Base-by-base conservation (phyloP, 192 early-diverging fungal genomes). In the Backusella westeae region DNA sequence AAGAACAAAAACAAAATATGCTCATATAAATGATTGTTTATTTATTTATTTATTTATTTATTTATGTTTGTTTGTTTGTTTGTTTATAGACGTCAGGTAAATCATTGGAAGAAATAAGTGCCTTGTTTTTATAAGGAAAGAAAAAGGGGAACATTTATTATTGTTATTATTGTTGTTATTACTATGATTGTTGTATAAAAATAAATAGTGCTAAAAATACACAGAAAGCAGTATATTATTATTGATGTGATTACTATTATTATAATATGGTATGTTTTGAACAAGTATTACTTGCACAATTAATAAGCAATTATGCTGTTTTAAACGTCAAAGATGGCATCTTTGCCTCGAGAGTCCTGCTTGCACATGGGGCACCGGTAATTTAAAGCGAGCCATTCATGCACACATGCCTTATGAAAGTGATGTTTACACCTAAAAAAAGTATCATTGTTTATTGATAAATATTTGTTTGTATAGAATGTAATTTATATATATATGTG, bases 391-490 rank as follows among this genome's bases (percentile, higher is more conserved):
- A 96, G 83, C 94, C 94, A 96, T 80, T 93, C 92, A 71, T 92
- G 90, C 3, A 94, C 93, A 81, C 94, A 96, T 12, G 89, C 84
- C 81, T 89, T 90, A 82, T 96, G 94, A 80, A 96, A 93, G 75
- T 94, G 92, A 82, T 96, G 94, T 6, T 77, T 83, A 82, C 94
- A 78, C 77, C 77, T 78, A 69, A n/a, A 63, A 34, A 29, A 34
- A 56, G 41, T 12, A 75, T 19, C 34, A 68, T 34, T 21, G 35
- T 56, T 63, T 63, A 29, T 32, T 3, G 29, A 63, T 63, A 63
- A 29, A 63, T 59, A 59, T 59, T 23, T 63, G 10, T 63, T 29
- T 32, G 26, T 34, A n/a, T 56, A 34, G 34, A 32, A 44, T 56
- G 21, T 56, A 63, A 63, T 59, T 3, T 63, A 63, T 63, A 63